phyloP scores from a whole-genome alignment of 768 basidiomycete genomes.

The Russula abietina region DNA sequence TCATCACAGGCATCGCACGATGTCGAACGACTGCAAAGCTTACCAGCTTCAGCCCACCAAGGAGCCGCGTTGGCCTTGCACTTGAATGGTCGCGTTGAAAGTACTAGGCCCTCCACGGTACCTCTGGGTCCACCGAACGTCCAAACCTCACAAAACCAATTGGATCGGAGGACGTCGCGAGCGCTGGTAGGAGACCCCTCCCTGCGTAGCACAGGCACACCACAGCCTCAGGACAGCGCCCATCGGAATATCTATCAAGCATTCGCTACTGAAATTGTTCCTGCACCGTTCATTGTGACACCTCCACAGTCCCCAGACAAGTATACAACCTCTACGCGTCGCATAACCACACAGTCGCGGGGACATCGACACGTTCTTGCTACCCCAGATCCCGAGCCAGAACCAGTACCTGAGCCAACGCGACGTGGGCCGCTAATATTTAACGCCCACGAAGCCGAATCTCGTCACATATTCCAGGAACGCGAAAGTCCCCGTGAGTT shows the following conservation, averaged over 20 bases:
- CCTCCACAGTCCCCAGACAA: slow-evolving; percentile 12
- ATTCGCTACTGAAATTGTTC: background rate
- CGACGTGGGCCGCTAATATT: slow-evolving; percentile 3
- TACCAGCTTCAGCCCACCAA: slow-evolving; percentile 1
- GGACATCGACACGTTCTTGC: background rate
- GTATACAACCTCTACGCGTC: slow-evolving; percentile 2
- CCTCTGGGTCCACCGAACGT: background rate
- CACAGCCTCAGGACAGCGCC: background rate
- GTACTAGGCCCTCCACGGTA: background rate
- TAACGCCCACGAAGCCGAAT: background rate
- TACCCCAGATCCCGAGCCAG: background rate
- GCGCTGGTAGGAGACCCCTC: background rate
- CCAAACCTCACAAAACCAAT: background rate
- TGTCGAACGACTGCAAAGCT: background rate
- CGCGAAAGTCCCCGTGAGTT: background rate
- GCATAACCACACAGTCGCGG: background rate
- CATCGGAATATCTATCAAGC: background rate
- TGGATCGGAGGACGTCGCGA: slow-evolving; percentile 1
- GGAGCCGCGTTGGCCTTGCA: background rate
- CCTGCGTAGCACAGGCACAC: background rate
- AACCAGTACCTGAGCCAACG: slow-evolving; percentile 2
- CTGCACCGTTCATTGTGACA: slow-evolving; percentile 4
- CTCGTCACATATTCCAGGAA: background rate
- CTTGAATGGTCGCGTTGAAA: slow-evolving; percentile 4
- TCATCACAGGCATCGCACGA: slow-evolving; percentile 9